A percentile compares a stretch with the other conserved stretches of the same genome.
Evolutionary conservation across 495 filamentous ascomycete genomes (phyloP).

Genomic region (Ramalina intermedia): DNA sequence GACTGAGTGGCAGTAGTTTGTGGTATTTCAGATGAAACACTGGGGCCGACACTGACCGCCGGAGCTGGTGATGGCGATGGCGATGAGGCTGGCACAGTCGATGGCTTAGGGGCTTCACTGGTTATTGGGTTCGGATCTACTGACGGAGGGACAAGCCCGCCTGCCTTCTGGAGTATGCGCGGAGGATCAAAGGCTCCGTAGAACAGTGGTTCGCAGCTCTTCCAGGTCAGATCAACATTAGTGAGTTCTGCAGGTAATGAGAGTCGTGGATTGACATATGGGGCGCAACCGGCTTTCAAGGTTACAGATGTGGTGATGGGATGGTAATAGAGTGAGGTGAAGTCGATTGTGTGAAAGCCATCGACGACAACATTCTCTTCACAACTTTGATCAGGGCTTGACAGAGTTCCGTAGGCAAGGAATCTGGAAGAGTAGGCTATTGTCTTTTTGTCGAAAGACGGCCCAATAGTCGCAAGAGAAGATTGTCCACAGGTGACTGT

Average conservation of each 20-base stretch:
- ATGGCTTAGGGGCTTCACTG: too few species aligned
- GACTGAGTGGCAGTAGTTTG: too few species aligned
- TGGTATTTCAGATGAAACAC: too few species aligned
- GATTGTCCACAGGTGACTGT: background rate
- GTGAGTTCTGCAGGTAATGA: slow-evolving; percentile 5
- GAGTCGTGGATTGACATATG: slow-evolving; percentile 7
- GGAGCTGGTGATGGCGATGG: too few species aligned
- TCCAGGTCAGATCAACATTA: slow-evolving; percentile 2
- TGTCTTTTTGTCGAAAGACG: slow-evolving; percentile 7
- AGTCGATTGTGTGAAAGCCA: slow-evolving; percentile 9
- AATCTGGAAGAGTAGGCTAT: slow-evolving; percentile 7
- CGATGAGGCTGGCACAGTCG: too few species aligned
- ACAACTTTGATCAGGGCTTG: background rate
- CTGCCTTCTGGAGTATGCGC: slow-evolving; percentile 1
- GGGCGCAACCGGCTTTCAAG: slow-evolving; percentile 6
- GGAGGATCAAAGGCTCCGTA: slow-evolving; percentile 11
- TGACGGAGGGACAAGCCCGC: background rate
- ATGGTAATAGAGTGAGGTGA: slow-evolving; percentile 8
- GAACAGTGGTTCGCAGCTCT: slow-evolving; percentile 5
- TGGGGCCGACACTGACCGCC: too few species aligned
- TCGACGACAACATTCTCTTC: background rate
- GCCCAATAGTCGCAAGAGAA: slow-evolving; percentile 3
- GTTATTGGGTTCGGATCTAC: too few species aligned
- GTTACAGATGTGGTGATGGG: slow-evolving; percentile 4
- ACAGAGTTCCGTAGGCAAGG: slow-evolving; percentile 8